Evolutionary conservation across 106 monocot genomes (phyloP).

Genomic region (Dendrobium nobile): DNA sequence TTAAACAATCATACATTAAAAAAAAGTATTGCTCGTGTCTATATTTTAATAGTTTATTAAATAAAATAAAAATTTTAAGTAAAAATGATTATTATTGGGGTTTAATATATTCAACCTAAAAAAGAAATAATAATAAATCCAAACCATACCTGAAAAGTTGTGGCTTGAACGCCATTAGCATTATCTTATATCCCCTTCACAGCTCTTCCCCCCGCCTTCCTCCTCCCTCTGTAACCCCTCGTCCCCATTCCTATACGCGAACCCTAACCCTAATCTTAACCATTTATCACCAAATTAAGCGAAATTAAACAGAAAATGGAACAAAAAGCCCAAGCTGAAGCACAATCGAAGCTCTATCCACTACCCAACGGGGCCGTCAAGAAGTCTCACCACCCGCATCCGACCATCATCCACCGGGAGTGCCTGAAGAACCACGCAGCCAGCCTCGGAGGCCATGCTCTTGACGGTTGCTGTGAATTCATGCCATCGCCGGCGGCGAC

Average conservation of each 20-base stretch:
- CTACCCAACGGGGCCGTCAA: background rate
- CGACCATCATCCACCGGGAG: constrained; percentile 29
- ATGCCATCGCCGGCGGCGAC: constrained; percentile 23
- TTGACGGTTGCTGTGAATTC: constrained; percentile 68
- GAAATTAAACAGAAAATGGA: background rate
- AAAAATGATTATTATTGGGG: background rate
- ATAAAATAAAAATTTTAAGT: too few relatives aligned
- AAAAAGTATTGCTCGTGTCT: too few relatives aligned
- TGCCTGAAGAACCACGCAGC: constrained; percentile 86
- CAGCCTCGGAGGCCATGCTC: constrained; percentile 52
- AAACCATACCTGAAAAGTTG: background rate
- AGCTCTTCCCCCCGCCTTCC: background rate
- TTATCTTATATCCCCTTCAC: background rate
- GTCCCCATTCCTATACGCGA: too few relatives aligned
- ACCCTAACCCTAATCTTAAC: too few relatives aligned
- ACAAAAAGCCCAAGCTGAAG: background rate
- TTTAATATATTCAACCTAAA: too few relatives aligned
- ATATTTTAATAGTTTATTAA: too few relatives aligned
- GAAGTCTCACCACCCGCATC: background rate
- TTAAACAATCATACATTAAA: too few relatives aligned
- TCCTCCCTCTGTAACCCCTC: background rate
- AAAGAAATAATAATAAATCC: background rate
- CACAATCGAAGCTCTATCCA: background rate
- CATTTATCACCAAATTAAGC: too few relatives aligned
- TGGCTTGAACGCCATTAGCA: background rate